Evolutionary conservation across 306 rosid genomes (phyloP).

Genomic region (Gynostemma pentaphyllum): DNA sequence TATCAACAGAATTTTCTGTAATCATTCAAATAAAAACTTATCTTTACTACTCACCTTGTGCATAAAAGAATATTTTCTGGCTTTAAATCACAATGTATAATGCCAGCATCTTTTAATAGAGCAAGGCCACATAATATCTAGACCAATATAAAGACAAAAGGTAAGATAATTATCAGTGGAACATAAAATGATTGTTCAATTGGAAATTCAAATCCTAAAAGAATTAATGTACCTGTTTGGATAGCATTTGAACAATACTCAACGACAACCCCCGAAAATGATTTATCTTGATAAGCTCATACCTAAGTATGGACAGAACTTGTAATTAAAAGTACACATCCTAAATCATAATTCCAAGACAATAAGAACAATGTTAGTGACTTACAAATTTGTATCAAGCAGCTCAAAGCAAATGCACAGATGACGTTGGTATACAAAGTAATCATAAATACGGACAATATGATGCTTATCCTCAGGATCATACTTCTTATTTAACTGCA

Average conservation of each 20-base stretch:
- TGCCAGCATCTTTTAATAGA: constrained; percentile 88
- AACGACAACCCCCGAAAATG: constrained; percentile 91
- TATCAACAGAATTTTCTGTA: not conserved
- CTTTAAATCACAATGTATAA: constrained; percentile 99
- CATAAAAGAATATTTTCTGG: constrained; percentile 96
- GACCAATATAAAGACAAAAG: constrained; percentile 8
- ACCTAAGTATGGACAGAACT: constrained; percentile 37
- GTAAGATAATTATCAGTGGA: constrained; percentile 11
- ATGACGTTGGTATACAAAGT: constrained; percentile 89
- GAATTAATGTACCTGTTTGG: constrained; percentile 65
- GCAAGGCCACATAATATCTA: constrained; percentile 83
- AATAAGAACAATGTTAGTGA: constrained; percentile 6
- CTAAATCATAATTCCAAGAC: not conserved
- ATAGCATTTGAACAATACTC: constrained; percentile 86
- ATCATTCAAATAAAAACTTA: not conserved
- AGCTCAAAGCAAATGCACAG: constrained; percentile 98
- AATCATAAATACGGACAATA: constrained; percentile 92
- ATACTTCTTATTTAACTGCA: constrained; percentile 88
- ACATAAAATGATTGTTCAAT: not conserved
- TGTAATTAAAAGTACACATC: constrained; percentile 1
- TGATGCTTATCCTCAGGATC: constrained; percentile 99
- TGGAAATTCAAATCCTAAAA: constrained; percentile 10
- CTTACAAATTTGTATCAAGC: constrained; percentile 95
- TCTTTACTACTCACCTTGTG: constrained; percentile 54
- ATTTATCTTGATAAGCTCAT: constrained; percentile 94